These are phyloP conservation scores for Candida oleophila DNA, from an alignment of 805 yeast species.

Conservation along the genomic window DNA sequence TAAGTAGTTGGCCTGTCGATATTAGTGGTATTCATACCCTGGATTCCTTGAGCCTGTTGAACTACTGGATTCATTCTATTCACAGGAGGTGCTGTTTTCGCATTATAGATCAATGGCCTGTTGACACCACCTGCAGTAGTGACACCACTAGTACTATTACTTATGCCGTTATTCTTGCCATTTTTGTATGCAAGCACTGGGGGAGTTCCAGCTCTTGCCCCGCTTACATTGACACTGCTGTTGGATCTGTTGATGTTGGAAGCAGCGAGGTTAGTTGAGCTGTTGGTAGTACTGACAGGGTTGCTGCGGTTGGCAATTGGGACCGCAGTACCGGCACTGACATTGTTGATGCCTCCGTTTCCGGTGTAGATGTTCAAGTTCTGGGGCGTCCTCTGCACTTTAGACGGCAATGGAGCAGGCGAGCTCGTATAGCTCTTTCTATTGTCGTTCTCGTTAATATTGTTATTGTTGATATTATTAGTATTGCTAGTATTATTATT, in stretches of 20 bases:
- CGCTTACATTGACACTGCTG: not conserved
- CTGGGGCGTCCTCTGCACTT: not conserved
- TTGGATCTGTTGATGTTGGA: not conserved
- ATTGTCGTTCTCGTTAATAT: not conserved
- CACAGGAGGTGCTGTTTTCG: conserved; percentile 7
- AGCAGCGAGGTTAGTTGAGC: not conserved
- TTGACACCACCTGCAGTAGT: not conserved
- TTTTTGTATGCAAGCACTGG: not conserved
- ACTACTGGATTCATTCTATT: conserved; percentile 11
- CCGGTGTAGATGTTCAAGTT: conserved; percentile 2
- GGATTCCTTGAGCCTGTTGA: conserved; percentile 13
- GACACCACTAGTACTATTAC: not conserved
- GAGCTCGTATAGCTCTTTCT: not conserved
- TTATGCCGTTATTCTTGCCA: not conserved
- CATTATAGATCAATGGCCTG: conserved; percentile 3
- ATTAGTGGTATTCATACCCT: conserved; percentile 11
- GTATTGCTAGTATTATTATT: too few species aligned
- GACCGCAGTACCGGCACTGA: not conserved
- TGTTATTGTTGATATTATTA: not conserved
- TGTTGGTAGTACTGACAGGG: not conserved
- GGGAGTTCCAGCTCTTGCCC: not conserved
- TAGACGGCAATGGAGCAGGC: not conserved
- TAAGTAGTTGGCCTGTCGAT: conserved; percentile 8
- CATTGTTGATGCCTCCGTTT: not conserved
- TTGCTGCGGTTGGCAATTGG: not conserved